Evolutionary conservation across 441 rosid species (phyloP).

Genomic region (Pelargonium australe): DNA sequence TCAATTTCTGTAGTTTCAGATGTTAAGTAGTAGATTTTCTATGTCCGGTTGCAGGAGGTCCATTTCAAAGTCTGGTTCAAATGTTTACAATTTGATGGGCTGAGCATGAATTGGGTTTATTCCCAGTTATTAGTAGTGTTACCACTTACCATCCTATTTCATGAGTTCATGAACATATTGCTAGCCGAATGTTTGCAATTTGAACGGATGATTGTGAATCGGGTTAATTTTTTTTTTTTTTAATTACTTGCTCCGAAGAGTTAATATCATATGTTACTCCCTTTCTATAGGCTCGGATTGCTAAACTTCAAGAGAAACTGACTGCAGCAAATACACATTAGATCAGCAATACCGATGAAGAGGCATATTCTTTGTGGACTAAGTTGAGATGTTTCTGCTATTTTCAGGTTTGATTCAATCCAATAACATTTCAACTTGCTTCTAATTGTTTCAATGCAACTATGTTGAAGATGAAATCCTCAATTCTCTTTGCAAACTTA

Average conservation of each 20-base stretch:
- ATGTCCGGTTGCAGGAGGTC: too few species aligned
- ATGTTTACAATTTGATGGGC: too few species aligned
- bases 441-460: background rate
- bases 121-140: too few species aligned
- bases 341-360: conserved; percentile 9
- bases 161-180: too few species aligned
- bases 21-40: conserved; percentile 9
- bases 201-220: background rate
- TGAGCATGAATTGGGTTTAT: too few species aligned
- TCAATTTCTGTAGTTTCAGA: background rate
- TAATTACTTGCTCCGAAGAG: background rate
- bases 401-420: conserved; percentile 10
- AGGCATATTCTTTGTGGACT: too few species aligned
- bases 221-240: background rate
- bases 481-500: background rate
- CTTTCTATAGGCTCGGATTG: conserved; percentile 46
- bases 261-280: background rate
- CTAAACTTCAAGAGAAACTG: conserved; percentile 45
- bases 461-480: background rate
- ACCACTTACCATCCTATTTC: too few species aligned
- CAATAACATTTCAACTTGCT: background rate
- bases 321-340: conserved; percentile 29
- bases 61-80: too few species aligned
- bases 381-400: background rate
- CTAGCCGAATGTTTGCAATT: too few species aligned